These are phyloP conservation scores for Pichia kluyveri DNA, from an alignment of 805 yeast species.

Conservation along the genomic window DNA sequence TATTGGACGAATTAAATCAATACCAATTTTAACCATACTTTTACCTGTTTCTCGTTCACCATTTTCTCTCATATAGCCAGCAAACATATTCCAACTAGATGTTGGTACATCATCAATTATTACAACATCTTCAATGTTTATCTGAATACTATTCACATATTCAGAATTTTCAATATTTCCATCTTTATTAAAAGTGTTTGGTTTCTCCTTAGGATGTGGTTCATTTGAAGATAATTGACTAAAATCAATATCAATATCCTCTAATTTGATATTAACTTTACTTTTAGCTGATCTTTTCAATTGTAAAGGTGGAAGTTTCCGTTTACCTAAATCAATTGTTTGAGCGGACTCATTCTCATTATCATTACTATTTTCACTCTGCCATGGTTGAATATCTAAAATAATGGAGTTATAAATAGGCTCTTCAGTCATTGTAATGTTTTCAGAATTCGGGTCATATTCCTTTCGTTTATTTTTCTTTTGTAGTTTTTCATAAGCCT, in stretches of 20 bases:
- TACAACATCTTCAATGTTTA: conserved; percentile 46
- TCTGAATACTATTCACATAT: conserved; percentile 37
- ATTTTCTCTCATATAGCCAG: conserved; percentile 57
- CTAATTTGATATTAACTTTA: conserved; percentile 49
- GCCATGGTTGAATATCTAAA: conserved; percentile 27
- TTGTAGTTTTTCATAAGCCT: conserved; percentile 55
- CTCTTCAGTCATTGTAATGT: not conserved
- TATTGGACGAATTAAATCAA: conserved; percentile 60
- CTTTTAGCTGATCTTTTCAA: conserved; percentile 57
- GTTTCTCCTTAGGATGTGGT: conserved; percentile 22
- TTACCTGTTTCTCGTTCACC: conserved; percentile 66
- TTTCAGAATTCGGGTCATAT: not conserved
- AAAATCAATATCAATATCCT: conserved; percentile 42
- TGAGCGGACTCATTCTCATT: not conserved
- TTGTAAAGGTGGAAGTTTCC: conserved; percentile 33
- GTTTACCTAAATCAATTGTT: conserved; percentile 25
- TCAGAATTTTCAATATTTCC: conserved; percentile 31
- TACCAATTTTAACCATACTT: conserved; percentile 45
- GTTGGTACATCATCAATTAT: conserved; percentile 72
- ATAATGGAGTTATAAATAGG: conserved; percentile 65
- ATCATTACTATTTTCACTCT: not conserved
- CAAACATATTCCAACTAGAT: conserved; percentile 85
- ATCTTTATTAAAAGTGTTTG: conserved; percentile 19
- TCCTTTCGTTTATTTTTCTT: conserved; percentile 26
- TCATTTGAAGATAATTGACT: conserved; percentile 33